Percentiles rank a stretch among this genome's conserved stretches.
phyloP scores from a whole-genome alignment of 2,329 filamentous ascomycete species.

The Nothophoma quercina region DNA sequence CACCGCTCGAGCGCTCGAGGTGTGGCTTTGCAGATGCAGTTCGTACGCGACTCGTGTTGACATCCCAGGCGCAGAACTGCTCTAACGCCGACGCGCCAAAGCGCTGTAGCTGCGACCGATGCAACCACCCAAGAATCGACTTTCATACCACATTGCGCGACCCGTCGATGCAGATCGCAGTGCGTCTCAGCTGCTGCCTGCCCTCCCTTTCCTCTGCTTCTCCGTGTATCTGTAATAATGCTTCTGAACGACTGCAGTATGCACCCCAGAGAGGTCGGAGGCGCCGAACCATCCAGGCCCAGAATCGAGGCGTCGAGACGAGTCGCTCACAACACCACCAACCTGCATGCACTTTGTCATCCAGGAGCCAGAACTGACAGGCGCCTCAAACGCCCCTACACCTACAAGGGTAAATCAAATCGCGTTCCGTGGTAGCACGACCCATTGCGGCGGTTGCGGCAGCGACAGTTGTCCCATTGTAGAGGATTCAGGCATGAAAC shows the following conservation, averaged over 20 bases:
- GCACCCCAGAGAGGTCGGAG: slow-evolving; percentile 25
- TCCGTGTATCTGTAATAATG: neutral
- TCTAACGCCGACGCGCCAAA: slow-evolving; percentile 13
- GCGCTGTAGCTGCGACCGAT: slow-evolving; percentile 14
- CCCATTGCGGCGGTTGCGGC: slow-evolving; percentile 23
- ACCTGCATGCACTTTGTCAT: slow-evolving; percentile 18
- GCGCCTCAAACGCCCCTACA: slow-evolving; percentile 26
- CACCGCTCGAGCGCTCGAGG: slow-evolving; percentile 10
- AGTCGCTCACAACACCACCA: slow-evolving; percentile 5
- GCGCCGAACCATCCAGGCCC: slow-evolving; percentile 26
- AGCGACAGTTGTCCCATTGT: slow-evolving; percentile 21
- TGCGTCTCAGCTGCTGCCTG: slow-evolving; percentile 32
- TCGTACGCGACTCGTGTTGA: slow-evolving; percentile 15
- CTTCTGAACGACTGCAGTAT: slow-evolving; percentile 7
- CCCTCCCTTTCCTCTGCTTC: slow-evolving; percentile 24
- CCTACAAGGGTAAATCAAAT: slow-evolving; percentile 12
- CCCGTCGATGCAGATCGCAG: slow-evolving; percentile 12
- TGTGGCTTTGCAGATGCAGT: slow-evolving; percentile 24
- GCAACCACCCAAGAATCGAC: slow-evolving; percentile 10
- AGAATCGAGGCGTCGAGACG: slow-evolving; percentile 6
- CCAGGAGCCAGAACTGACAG: slow-evolving; percentile 25
- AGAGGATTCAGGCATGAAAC: slow-evolving; percentile 18
- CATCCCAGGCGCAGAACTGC: slow-evolving; percentile 13
- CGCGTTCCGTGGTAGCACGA: slow-evolving; percentile 22
- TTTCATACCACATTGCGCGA: slow-evolving; percentile 3